Conservation (phyloP, 352 stramenopile species). For the Phytophthora idaei region DNA sequence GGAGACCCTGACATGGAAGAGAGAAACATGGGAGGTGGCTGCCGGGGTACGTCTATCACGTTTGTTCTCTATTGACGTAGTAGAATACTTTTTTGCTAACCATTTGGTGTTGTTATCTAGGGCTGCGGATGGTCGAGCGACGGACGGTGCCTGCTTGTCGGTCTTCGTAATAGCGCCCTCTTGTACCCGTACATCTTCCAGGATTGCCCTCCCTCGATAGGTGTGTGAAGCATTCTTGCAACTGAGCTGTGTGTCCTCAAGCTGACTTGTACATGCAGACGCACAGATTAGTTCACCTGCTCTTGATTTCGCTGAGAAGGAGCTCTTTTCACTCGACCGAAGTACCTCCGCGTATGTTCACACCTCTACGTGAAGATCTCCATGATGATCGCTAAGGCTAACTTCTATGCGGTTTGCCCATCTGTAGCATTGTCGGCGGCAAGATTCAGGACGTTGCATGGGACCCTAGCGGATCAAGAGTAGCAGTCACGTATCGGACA, state of each 20-base stretch:
- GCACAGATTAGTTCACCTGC: constrained; percentile 74
- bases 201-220: constrained; percentile 58
- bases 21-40: constrained; percentile 78
- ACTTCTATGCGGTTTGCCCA: neutral
- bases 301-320: constrained; percentile 70
- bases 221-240: constrained; percentile 28
- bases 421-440: constrained; percentile 60
- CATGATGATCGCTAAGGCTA: neutral
- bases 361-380: neutral
- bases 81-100: neutral
- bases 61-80: neutral
- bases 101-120: constrained; percentile 29
- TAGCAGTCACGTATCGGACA: constrained; percentile 65
- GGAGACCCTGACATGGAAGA: constrained; percentile 82
- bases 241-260: neutral
- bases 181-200: constrained; percentile 82
- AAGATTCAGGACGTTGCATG: constrained; percentile 64
- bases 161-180: constrained; percentile 53
- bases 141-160: constrained; percentile 71
- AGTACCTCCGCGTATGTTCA: constrained; percentile 57
- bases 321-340: constrained; percentile 67
- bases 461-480: constrained; percentile 71
- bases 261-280: constrained; percentile 38
- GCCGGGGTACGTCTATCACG: constrained; percentile 43
- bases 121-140: constrained; percentile 77